Evolutionary conservation across 2,329 filamentous ascomycete genomes (phyloP).

Genomic region (Aspergillus brunneoviolaceus): DNA sequence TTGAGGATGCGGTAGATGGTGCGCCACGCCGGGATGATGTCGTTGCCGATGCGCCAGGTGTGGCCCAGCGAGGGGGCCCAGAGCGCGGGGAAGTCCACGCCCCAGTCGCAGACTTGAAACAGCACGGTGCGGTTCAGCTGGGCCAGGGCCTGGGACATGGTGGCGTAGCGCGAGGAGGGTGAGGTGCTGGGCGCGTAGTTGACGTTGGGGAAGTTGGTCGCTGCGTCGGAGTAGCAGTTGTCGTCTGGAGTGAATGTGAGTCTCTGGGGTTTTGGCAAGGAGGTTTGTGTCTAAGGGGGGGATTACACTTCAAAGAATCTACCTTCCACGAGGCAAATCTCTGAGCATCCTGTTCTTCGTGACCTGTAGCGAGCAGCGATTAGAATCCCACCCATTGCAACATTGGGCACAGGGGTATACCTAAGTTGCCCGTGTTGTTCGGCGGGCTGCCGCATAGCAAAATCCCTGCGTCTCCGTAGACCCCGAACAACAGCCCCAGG

Average conservation of each 20-base stretch:
- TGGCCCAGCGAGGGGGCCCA: conserved; percentile 52
- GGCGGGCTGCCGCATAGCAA: conserved; percentile 38
- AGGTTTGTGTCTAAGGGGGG: too few species aligned
- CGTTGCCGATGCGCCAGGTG: conserved; percentile 55
- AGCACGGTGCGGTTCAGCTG: conserved; percentile 44
- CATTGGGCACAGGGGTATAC: conserved; percentile 14
- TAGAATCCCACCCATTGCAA: too few species aligned
- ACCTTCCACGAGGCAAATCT: conserved; percentile 36
- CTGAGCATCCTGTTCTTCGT: conserved; percentile 46
- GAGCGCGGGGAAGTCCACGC: conserved; percentile 49
- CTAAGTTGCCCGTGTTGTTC: conserved; percentile 38
- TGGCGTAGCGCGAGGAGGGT: conserved; percentile 45
- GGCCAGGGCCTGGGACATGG: conserved; percentile 48
- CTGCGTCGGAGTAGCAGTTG: conserved; percentile 50
- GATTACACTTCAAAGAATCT: conserved; percentile 53
- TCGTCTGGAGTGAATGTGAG: conserved; percentile 39
- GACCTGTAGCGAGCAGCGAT: conserved; percentile 26
- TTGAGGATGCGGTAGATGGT: conserved; percentile 55
- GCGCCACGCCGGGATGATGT: conserved; percentile 54
- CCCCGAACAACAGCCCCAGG: conserved; percentile 45
- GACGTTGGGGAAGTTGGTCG: conserved; percentile 43
- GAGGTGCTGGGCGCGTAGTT: conserved; percentile 41
- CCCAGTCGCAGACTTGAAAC: conserved; percentile 57
- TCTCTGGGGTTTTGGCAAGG: too few species aligned
- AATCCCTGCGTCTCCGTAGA: conserved; percentile 47